These are phyloP conservation scores for Boletus edulis DNA, from an alignment of 768 basidiomycete genomes.

Conservation along the genomic window DNA sequence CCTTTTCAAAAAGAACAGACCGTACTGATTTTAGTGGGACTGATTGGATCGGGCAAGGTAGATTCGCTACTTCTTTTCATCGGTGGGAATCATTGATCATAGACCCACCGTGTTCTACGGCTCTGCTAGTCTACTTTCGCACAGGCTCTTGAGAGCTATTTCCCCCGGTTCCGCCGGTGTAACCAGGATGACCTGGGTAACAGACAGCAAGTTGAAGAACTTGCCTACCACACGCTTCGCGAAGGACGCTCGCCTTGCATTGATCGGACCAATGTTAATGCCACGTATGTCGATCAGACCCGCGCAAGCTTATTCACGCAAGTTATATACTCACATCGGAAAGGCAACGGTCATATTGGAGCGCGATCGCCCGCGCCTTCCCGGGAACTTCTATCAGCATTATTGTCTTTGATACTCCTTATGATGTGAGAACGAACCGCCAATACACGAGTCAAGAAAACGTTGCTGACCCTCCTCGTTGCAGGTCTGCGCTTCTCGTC, in stretches of 20 bases:
- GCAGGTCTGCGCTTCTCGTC: constrained; percentile 61
- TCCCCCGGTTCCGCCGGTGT: constrained; percentile 64
- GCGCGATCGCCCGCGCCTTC: constrained; percentile 64
- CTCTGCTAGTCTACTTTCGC: constrained; percentile 59
- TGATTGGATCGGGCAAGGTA: constrained; percentile 76
- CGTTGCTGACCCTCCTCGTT: constrained; percentile 13
- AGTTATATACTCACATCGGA: not conserved
- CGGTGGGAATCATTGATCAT: constrained; percentile 1
- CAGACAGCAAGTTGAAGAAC: constrained; percentile 60
- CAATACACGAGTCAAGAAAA: not conserved
- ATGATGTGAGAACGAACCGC: constrained; percentile 50
- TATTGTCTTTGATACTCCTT: constrained; percentile 76
- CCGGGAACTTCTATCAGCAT: constrained; percentile 65
- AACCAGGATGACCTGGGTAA: constrained; percentile 80
- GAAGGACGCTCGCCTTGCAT: constrained; percentile 73
- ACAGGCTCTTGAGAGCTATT: constrained; percentile 57
- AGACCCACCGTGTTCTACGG: not conserved
- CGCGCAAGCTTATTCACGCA: not conserved
- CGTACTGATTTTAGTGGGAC: constrained; percentile 69
- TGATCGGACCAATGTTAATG: constrained; percentile 76
- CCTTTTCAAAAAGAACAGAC: constrained; percentile 39
- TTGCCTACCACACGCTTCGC: constrained; percentile 49
- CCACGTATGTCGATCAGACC: constrained; percentile 42
- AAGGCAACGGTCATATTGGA: constrained; percentile 76
- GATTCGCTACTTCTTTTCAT: constrained; percentile 3